These are phyloP conservation scores for Solanum tacnaense DNA, from an alignment of 257 asterid genomes.

Conservation along the genomic window DNA sequence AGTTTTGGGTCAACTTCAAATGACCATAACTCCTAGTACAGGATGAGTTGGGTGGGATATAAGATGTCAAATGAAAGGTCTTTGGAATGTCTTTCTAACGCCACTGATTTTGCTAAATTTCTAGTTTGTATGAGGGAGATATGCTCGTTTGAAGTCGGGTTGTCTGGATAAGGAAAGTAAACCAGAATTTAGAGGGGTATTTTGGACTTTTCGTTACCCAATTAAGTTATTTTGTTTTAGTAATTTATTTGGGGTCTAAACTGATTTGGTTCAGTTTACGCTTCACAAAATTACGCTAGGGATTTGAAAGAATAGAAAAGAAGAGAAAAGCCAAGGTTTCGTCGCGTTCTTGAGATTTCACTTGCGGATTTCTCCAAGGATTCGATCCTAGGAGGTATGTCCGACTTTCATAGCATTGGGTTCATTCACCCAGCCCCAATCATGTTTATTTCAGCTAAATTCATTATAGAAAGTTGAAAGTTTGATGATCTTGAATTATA, in stretches of 20 bases:
- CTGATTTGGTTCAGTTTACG: neutral
- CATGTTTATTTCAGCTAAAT: too few relatives aligned
- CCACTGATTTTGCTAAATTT: too few relatives aligned
- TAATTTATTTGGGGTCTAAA: neutral
- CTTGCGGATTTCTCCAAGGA: too few relatives aligned
- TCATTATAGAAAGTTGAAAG: too few relatives aligned
- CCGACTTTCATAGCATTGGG: neutral
- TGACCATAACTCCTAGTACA: too few relatives aligned
- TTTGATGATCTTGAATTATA: neutral
- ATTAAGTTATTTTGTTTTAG: too few relatives aligned
- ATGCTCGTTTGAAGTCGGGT: too few relatives aligned
- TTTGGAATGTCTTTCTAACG: too few relatives aligned
- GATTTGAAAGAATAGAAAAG: neutral
- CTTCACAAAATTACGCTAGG: neutral
- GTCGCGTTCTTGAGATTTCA: neutral
- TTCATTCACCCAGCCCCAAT: neutral
- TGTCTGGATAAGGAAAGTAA: neutral
- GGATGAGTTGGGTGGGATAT: too few relatives aligned
- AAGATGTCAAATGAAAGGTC: too few relatives aligned
- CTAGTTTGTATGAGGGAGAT: neutral
- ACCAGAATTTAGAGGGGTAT: neutral
- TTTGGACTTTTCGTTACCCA: neutral
- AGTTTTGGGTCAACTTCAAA: too few relatives aligned
- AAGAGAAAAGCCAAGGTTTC: neutral
- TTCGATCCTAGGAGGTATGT: neutral